Percentiles rank a stretch among this genome's conserved stretches.
phyloP scores from a whole-genome alignment of 2,329 filamentous ascomycete genomes.

The Phyllachora maydis region DNA sequence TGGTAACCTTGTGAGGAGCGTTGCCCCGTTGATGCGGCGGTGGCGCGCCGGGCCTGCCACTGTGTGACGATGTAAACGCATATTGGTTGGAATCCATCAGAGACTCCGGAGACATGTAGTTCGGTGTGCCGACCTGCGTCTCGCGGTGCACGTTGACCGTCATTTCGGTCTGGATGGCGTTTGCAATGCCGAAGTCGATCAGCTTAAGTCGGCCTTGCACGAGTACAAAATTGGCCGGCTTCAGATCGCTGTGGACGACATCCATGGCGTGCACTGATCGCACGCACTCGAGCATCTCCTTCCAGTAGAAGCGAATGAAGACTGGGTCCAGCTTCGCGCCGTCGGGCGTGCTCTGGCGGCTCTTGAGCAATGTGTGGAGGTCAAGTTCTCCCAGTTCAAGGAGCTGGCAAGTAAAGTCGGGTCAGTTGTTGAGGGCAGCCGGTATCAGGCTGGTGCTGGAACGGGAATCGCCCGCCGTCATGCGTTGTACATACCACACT shows the following conservation, averaged over 20 bases:
- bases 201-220: constrained; percentile 81
- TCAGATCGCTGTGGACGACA: constrained; percentile 91
- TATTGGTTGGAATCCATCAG: constrained; percentile 62
- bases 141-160: constrained; percentile 96
- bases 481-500: constrained; percentile 51
- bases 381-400: constrained; percentile 97
- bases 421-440: constrained; percentile 1
- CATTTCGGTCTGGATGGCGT: constrained; percentile 86
- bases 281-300: constrained; percentile 96
- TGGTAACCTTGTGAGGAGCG: constrained; percentile 56
- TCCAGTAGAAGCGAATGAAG: constrained; percentile 96
- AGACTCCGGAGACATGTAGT: constrained; percentile 96
- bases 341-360: constrained; percentile 43
- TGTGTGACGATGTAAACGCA: constrained; percentile 16
- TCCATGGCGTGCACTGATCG: constrained; percentile 74
- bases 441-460: background rate
- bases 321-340: constrained; percentile 64
- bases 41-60: constrained; percentile 14
- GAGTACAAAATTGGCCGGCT: constrained; percentile 91
- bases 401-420: constrained; percentile 34
- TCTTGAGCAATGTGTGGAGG: constrained; percentile 65
- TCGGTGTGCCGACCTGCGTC: constrained; percentile 85
- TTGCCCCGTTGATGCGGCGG: constrained; percentile 15
- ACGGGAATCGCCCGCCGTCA: no score
- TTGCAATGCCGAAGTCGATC: constrained; percentile 97